Base-by-base conservation (phyloP, 768 basidiomycete species). In the Leucocoprinus leucothites region DNA sequence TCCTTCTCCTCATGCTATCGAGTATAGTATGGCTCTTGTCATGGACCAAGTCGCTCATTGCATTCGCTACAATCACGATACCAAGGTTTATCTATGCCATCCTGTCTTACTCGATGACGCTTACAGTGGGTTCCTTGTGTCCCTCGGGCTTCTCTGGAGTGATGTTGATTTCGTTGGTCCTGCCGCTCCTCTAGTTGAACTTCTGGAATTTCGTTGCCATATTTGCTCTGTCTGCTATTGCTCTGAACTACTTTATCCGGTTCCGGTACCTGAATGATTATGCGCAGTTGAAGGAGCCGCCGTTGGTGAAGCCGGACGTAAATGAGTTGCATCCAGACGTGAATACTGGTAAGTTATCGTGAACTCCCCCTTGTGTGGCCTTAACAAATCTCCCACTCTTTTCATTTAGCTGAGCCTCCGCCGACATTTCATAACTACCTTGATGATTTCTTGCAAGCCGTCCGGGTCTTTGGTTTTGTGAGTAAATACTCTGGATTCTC, bases 361-460 rank as follows among this genome's bases (percentile, higher is more conserved):
- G 6, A 13, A 5, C 34, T 41, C 51, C 43, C 16, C n/a, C 28
- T 31, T n/a, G 40, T 40, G 19, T n/a, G 18, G 18, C 19, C 46
- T 31, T 42, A 25, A 14, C 9, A 13, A 18, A 5, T 35, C 21
- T 18, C 6, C 42, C 31, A 24, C 16, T 28, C 31, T 54, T 9
- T 28, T 19, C 45, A 2, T 48, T 25, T 36, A 49, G 53, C 45
- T 63, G 86, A 89, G 51, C 76, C 85, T 13, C 82, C 84, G 0
- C 82, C 89, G 11, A 80, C 89, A 1, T 94, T 98, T 67, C 94
- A 96, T 67, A 95, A 96, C 64, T 98, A 98, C 63, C 79, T 98
- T 24, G 96, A 98, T 67, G 97, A 99, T 65, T 98, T 99, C 67
- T 71, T 98, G 52, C 89, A 95, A 62, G 97, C 97, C 9, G 91